These are phyloP conservation scores for Plasmodium falciparum DNA, from an alignment of 169 alveolate genomes.

Conservation along the genomic window DNA sequence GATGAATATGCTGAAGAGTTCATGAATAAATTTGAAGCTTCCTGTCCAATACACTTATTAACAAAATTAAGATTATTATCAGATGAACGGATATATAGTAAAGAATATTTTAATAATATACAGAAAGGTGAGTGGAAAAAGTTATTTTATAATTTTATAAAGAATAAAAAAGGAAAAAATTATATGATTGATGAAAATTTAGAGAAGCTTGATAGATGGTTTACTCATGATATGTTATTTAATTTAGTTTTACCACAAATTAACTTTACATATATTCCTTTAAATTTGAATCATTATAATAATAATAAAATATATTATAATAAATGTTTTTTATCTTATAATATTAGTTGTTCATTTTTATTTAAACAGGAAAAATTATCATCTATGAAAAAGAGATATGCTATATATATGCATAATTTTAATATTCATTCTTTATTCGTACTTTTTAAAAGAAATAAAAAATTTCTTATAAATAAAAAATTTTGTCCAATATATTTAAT, in stretches of 20 bases:
- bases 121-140: constrained; percentile 63
- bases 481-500: constrained; percentile 10
- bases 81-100: constrained; percentile 49
- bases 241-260: constrained; percentile 63
- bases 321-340: constrained; percentile 64
- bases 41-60: constrained; percentile 68
- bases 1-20: constrained; percentile 26
- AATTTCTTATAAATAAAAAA: constrained; percentile 22
- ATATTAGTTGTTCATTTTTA: constrained; percentile 41
- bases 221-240: constrained; percentile 72
- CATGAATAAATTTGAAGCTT: constrained; percentile 51
- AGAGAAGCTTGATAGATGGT: constrained; percentile 65
- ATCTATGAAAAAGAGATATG: constrained; percentile 29
- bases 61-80: constrained; percentile 50
- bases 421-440: constrained; percentile 46
- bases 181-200: constrained; percentile 45
- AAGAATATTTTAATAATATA: constrained; percentile 55
- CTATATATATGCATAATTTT: constrained; percentile 42
- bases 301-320: constrained; percentile 25
- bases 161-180: constrained; percentile 29
- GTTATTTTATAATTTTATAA: constrained; percentile 47
- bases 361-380: constrained; percentile 74
- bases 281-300: constrained; percentile 46
- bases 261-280: constrained; percentile 46
- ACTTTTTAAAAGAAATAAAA: constrained; percentile 33